phyloP scores from a whole-genome alignment of 2,329 filamentous ascomycete genomes.

The Pestalotiopsis sp. region DNA sequence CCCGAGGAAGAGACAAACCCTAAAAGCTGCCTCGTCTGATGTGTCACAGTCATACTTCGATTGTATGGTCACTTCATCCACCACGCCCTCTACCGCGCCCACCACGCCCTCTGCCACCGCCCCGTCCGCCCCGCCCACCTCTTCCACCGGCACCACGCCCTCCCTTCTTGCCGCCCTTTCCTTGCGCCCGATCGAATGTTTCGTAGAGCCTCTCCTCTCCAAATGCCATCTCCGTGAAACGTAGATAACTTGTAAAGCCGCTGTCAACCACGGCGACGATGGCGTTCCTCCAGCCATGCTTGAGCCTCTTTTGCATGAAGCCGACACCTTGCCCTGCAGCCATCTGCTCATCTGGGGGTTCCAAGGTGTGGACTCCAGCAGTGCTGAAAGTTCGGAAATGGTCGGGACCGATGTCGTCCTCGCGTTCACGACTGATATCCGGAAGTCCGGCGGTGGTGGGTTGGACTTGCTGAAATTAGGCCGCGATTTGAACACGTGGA shows the following conservation, averaged over 20 bases:
- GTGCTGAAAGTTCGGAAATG: conserved; percentile 67
- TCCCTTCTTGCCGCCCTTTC: conserved; percentile 27
- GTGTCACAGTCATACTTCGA: not conserved
- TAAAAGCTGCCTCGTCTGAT: not conserved
- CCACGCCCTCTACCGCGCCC: conserved; percentile 16
- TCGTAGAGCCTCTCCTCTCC: conserved; percentile 73
- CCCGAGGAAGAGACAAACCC: no score
- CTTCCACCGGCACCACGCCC: conserved; percentile 19
- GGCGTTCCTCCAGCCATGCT: conserved; percentile 83
- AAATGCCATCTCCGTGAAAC: conserved; percentile 81
- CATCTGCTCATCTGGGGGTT: conserved; percentile 57
- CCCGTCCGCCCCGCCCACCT: conserved; percentile 19
- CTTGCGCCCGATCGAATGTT: conserved; percentile 45
- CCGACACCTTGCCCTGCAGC: conserved; percentile 38
- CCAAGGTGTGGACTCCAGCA: conserved; percentile 76
- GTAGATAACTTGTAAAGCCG: conserved; percentile 85
- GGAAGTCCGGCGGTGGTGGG: conserved; percentile 80
- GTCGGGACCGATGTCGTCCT: conserved; percentile 73
- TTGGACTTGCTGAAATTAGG: conserved; percentile 76
- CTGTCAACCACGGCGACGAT: conserved; percentile 88
- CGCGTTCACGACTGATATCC: conserved; percentile 80
- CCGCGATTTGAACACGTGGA: conserved; percentile 79
- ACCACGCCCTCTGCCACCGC: conserved; percentile 22
- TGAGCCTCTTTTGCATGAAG: conserved; percentile 73
- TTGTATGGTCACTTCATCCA: not conserved